phyloP scores from a whole-genome alignment of 1,284 basidiomycete species.

The Malassezia yamatoensis region DNA sequence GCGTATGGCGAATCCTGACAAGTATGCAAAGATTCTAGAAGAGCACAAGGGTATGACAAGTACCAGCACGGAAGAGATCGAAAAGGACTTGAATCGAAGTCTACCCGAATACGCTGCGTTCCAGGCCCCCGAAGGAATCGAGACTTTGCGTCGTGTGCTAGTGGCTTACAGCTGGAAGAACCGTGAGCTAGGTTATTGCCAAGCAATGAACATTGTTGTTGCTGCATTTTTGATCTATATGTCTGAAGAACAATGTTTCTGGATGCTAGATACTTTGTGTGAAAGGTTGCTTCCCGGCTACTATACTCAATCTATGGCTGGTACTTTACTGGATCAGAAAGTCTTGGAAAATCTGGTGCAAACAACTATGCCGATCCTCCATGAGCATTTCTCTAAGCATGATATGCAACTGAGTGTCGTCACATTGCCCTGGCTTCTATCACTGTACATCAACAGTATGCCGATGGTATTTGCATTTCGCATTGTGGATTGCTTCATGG shows the following conservation, averaged over 20 bases:
- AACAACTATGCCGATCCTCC: constrained; percentile 62
- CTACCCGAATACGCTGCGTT: constrained; percentile 46
- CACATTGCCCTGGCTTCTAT: constrained; percentile 91
- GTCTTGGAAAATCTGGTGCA: constrained; percentile 96
- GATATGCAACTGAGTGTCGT: constrained; percentile 96
- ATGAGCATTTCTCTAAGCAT: constrained; percentile 80
- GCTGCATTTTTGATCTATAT: constrained; percentile 90
- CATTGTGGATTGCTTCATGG: constrained; percentile 97
- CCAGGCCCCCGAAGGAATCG: constrained; percentile 38
- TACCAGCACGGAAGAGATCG: constrained; percentile 93
- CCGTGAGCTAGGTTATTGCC: constrained; percentile 58
- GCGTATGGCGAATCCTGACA: constrained; percentile 75
- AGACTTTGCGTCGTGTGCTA: constrained; percentile 72
- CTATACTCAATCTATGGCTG: constrained; percentile 98
- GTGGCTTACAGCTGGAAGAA: constrained; percentile 97
- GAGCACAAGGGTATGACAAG: constrained; percentile 70
- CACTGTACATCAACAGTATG: constrained; percentile 89
- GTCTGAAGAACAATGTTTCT: constrained; percentile 98
- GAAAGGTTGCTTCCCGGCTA: constrained; percentile 91
- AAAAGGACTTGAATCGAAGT: constrained; percentile 84
- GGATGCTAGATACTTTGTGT: constrained; percentile 89
- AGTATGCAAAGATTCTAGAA: constrained; percentile 68
- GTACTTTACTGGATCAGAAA: constrained; percentile 89
- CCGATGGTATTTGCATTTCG: constrained; percentile 98
- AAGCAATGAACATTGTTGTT: constrained; percentile 60